A percentile compares a stretch with the other conserved stretches of the same genome.
These are phyloP conservation scores for Aspergillus aculeatus DNA, from an alignment of 2,329 filamentous ascomycete genomes.

Conservation along the genomic window DNA sequence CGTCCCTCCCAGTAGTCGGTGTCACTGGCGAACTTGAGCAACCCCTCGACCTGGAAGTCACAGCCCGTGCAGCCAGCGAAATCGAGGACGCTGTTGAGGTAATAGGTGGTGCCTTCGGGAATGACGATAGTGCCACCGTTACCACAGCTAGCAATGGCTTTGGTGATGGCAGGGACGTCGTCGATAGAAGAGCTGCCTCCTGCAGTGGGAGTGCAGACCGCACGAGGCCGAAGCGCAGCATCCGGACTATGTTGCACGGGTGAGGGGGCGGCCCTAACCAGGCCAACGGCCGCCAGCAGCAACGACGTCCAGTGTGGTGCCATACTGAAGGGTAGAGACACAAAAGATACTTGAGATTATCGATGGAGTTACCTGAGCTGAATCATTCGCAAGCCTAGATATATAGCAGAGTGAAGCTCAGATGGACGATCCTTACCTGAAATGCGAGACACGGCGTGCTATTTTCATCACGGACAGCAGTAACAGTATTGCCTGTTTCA, in stretches of 20 bases:
- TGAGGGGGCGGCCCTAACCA: slow-evolving; percentile 6
- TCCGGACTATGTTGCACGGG: neutral
- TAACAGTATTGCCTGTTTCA: neutral
- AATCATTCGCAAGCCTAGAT: too few relatives aligned
- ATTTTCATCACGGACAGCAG: neutral
- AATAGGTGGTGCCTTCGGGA: slow-evolving; percentile 43
- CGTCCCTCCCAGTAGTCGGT: slow-evolving; percentile 46
- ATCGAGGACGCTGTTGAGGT: slow-evolving; percentile 44
- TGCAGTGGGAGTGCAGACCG: slow-evolving; percentile 34
- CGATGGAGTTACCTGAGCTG: too few relatives aligned
- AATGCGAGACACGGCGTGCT: neutral
- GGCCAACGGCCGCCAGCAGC: slow-evolving; percentile 1
- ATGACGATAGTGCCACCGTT: slow-evolving; percentile 48
- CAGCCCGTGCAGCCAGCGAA: slow-evolving; percentile 47
- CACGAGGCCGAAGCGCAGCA: slow-evolving; percentile 14
- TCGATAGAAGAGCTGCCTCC: slow-evolving; percentile 35
- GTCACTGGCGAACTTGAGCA: slow-evolving; percentile 41
- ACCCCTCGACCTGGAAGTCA: slow-evolving; percentile 49
- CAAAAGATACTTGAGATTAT: too few relatives aligned
- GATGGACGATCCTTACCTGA: neutral
- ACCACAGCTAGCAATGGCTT: slow-evolving; percentile 44
- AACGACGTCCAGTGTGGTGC: neutral
- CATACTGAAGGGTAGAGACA: neutral
- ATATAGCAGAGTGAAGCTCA: too few relatives aligned
- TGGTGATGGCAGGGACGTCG: slow-evolving; percentile 46